phyloP scores from a whole-genome alignment of 768 basidiomycete genomes.

The Panaeolus cyanescens region DNA sequence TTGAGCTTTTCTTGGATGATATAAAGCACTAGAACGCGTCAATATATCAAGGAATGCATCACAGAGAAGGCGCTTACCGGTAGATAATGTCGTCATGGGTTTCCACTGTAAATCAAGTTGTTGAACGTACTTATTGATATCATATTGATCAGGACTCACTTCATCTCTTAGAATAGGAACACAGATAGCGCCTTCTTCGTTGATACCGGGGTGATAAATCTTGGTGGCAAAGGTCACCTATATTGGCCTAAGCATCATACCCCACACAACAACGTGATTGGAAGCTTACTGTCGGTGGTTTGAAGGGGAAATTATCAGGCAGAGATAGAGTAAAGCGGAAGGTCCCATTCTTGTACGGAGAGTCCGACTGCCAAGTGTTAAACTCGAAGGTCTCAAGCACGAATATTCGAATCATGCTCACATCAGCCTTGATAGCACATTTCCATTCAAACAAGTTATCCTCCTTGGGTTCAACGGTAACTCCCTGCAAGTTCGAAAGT shows the following conservation, averaged over 20 bases:
- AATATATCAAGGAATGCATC: constrained; percentile 7
- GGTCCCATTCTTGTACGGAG: constrained; percentile 82
- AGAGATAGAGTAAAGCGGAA: constrained; percentile 75
- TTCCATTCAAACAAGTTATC: constrained; percentile 80
- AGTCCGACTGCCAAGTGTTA: constrained; percentile 52
- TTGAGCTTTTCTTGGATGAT: constrained; percentile 85
- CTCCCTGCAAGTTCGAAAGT: constrained; percentile 43
- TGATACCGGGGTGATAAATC: constrained; percentile 90
- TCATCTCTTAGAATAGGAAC: constrained; percentile 84
- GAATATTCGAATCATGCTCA: constrained; percentile 34
- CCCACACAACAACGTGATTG: neutral
- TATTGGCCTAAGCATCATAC: constrained; percentile 7
- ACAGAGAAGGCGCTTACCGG: constrained; percentile 44
- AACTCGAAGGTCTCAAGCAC: neutral
- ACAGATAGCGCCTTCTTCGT: constrained; percentile 86
- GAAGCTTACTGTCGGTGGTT: constrained; percentile 68
- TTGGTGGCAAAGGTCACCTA: constrained; percentile 85
- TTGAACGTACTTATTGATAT: constrained; percentile 6
- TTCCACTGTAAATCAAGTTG: constrained; percentile 64
- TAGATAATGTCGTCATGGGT: constrained; percentile 72
- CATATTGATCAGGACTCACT: constrained; percentile 40
- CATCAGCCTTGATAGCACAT: constrained; percentile 73
- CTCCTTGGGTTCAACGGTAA: constrained; percentile 64
- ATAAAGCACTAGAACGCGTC: constrained; percentile 54
- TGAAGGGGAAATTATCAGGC: constrained; percentile 86